These are phyloP conservation scores for Dictyostelium purpureum DNA, from an alignment of 78 protist species.

Conservation along the genomic window DNA sequence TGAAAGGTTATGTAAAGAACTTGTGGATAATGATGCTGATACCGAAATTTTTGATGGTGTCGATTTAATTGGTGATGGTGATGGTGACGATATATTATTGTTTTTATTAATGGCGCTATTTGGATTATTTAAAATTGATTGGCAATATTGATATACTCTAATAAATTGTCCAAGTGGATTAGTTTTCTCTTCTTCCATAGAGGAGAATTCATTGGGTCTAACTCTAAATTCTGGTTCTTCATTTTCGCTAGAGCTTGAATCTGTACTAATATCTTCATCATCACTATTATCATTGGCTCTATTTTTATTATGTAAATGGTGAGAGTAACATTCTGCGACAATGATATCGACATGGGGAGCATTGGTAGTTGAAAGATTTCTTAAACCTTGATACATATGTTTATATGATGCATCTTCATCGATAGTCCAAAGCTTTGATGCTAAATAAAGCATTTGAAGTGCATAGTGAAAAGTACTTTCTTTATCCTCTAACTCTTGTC, in stretches of 20 bases:
- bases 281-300: not conserved
- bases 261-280: not conserved
- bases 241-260: not conserved
- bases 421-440: conserved; percentile 60
- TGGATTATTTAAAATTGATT: not conserved
- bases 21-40: not conserved
- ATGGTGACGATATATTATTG: not conserved
- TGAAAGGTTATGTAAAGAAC: not conserved
- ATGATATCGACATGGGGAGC: conserved; percentile 49
- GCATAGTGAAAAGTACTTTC: conserved; percentile 69
- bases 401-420: conserved; percentile 62
- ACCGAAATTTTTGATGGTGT: conserved; percentile 23
- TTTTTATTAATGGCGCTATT: not conserved
- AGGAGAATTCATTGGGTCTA: conserved; percentile 51
- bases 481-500: conserved; percentile 52
- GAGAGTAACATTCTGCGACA: conserved; percentile 71
- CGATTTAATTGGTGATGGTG: conserved; percentile 13
- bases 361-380: conserved; percentile 21
- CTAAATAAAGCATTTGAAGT: conserved; percentile 59
- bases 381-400: conserved; percentile 68
- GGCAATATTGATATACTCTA: conserved; percentile 58
- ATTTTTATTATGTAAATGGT: conserved; percentile 47
- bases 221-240: conserved; percentile 71
- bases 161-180: conserved; percentile 58
- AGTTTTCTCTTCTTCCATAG: conserved; percentile 63